Evolutionary conservation across 495 filamentous ascomycete genomes (phyloP).

Genomic region (Penicillium waksmanii): DNA sequence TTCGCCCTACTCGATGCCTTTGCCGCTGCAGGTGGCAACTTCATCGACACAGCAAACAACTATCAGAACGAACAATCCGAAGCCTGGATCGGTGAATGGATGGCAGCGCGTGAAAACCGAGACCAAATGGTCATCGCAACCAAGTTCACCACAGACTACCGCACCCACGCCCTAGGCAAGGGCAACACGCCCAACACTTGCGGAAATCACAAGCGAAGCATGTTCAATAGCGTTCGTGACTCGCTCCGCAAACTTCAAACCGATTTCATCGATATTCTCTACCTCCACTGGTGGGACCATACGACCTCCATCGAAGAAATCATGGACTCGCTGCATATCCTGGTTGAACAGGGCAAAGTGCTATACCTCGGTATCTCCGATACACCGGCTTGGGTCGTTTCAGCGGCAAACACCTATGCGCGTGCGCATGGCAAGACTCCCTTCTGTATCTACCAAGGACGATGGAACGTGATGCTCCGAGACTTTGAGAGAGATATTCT

Average conservation of each 20-base stretch:
- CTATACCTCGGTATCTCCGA: constrained; percentile 67
- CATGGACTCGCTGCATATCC: constrained; percentile 61
- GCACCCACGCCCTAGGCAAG: constrained; percentile 34
- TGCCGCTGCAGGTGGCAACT: constrained; percentile 53
- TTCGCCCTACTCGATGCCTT: constrained; percentile 59
- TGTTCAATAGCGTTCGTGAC: constrained; percentile 58
- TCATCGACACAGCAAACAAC: constrained; percentile 58
- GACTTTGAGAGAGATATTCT: constrained; percentile 63
- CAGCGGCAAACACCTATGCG: constrained; percentile 63
- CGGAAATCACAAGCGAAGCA: constrained; percentile 58
- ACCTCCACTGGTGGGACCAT: constrained; percentile 65
- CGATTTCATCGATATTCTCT: constrained; percentile 65
- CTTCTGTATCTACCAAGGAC: constrained; percentile 68
- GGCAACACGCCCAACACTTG: constrained; percentile 55
- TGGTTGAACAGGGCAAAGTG: constrained; percentile 62
- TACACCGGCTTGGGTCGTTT: constrained; percentile 66
- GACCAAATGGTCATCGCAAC: constrained; percentile 76
- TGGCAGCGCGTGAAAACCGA: constrained; percentile 53
- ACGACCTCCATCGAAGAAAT: constrained; percentile 62
- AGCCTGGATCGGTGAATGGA: constrained; percentile 63
- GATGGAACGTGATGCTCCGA: constrained; percentile 57
- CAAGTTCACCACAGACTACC: constrained; percentile 59
- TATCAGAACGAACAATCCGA: constrained; percentile 61
- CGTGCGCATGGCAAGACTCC: constrained; percentile 60
- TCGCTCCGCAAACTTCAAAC: constrained; percentile 65